Conservation (phyloP, 345 rosid species). For the Boechera stricta region DNA sequence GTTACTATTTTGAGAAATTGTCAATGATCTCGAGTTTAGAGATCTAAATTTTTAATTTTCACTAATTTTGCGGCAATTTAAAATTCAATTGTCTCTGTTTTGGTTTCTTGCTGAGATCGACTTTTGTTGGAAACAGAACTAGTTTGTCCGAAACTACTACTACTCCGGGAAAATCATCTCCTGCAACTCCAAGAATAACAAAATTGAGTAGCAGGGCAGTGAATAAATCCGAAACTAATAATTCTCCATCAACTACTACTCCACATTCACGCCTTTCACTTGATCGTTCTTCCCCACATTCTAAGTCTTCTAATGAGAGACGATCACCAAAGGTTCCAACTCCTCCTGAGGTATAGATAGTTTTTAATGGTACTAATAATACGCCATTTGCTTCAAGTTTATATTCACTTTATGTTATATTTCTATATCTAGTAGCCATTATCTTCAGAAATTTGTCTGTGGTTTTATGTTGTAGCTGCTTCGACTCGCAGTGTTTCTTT, state of each 20-base stretch:
- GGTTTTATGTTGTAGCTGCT: background rate
- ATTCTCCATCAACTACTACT: constrained; percentile 57
- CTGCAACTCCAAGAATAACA: constrained; percentile 72
- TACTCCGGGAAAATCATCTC: constrained; percentile 68
- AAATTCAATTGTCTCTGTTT: background rate
- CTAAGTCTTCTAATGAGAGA: constrained; percentile 71
- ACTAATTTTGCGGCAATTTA: background rate
- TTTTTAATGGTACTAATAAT: too few relatives aligned
- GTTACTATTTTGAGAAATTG: constrained; percentile 40
- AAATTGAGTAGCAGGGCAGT: constrained; percentile 55
- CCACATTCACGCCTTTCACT: constrained; percentile 66
- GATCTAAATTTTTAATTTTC: constrained; percentile 10
- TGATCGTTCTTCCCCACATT: constrained; percentile 72
- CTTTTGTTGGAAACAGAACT: constrained; percentile 56
- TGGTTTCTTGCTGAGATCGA: constrained; percentile 1
- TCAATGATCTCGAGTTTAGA: constrained; percentile 30
- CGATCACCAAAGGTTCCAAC: constrained; percentile 69
- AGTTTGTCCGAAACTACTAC: constrained; percentile 58
- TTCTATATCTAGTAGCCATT: too few relatives aligned
- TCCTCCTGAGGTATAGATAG: constrained; percentile 63
- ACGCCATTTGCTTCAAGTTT: too few relatives aligned
- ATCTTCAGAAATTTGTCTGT: background rate
- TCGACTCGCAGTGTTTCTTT: constrained; percentile 5
- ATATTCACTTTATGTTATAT: too few relatives aligned
- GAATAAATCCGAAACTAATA: constrained; percentile 66